Conservation (phyloP, 441 rosid genomes). For the Gossypium aridum region DNA sequence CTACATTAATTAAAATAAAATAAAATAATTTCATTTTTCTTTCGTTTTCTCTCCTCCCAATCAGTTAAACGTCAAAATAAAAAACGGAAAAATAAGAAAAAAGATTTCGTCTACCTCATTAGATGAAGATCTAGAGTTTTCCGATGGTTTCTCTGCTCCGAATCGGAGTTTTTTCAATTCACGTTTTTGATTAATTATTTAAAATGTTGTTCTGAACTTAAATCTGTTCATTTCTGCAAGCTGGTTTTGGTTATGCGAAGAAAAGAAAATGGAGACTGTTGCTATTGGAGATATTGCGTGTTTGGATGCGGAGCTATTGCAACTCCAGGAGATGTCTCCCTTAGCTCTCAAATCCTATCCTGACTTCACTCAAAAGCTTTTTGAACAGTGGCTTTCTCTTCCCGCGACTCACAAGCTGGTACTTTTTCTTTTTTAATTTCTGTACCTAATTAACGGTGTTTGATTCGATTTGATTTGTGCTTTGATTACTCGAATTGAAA, state of each 20-base stretch:
- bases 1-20: neutral
- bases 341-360: conserved; percentile 62
- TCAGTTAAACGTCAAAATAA: neutral
- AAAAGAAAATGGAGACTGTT: conserved; percentile 46
- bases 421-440: neutral
- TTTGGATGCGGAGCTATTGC: conserved; percentile 69
- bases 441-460: neutral
- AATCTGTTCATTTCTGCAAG: neutral
- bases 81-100: neutral
- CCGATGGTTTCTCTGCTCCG: conserved; percentile 7
- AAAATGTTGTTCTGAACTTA: neutral
- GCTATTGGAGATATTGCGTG: conserved; percentile 55
- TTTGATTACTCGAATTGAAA: neutral
- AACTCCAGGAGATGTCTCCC: conserved; percentile 76
- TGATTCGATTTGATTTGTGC: neutral
- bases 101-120: neutral
- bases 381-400: conserved; percentile 91
- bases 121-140: conserved; percentile 41
- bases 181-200: neutral
- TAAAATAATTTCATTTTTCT: conserved; percentile 13
- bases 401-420: conserved; percentile 80
- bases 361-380: conserved; percentile 65
- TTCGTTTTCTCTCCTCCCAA: conserved; percentile 28
- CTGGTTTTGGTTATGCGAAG: conserved; percentile 18
- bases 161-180: conserved; percentile 15